Conservation (phyloP, 2,329 filamentous ascomycete genomes). For the Coleophoma eucalyptorum region DNA sequence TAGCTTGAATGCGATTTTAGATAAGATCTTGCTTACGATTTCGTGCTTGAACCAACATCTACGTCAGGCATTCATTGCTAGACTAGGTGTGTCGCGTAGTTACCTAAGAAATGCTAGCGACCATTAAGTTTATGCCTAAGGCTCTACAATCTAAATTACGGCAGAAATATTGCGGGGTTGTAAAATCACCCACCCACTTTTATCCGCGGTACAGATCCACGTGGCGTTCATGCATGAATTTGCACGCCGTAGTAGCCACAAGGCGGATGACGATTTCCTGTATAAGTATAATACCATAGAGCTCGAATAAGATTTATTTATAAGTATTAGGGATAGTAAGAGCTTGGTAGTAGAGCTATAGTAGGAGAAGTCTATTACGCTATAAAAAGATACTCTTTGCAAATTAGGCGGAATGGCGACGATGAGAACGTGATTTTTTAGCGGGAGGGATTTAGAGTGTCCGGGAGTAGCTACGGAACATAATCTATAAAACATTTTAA, state of each 20-base stretch:
- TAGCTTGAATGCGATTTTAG: background rate
- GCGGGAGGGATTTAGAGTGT: conserved; percentile 1
- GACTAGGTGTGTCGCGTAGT: background rate
- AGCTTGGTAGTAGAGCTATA: conserved; percentile 4
- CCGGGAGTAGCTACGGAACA: conserved; percentile 3
- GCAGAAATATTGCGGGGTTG: conserved; percentile 1
- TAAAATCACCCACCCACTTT: background rate
- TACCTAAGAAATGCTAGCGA: background rate
- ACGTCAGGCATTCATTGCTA: background rate
- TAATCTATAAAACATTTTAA: background rate
- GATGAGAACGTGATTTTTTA: conserved; percentile 3
- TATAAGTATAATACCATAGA: conserved; percentile 1
- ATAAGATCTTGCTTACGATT: background rate
- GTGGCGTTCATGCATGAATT: conserved; percentile 7
- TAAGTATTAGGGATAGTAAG: conserved; percentile 1
- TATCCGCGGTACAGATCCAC: conserved; percentile 4
- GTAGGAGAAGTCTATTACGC: background rate
- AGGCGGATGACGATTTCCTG: conserved; percentile 4
- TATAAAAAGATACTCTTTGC: background rate
- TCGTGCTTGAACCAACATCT: background rate
- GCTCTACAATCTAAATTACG: conserved; percentile 3
- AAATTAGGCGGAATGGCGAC: conserved; percentile 1
- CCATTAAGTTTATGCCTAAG: conserved; percentile 3
- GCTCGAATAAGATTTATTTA: conserved; percentile 3
- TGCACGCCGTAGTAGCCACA: background rate